phyloP scores from a whole-genome alignment of 2,329 filamentous ascomycete genomes.

The Fusarium albidum region DNA sequence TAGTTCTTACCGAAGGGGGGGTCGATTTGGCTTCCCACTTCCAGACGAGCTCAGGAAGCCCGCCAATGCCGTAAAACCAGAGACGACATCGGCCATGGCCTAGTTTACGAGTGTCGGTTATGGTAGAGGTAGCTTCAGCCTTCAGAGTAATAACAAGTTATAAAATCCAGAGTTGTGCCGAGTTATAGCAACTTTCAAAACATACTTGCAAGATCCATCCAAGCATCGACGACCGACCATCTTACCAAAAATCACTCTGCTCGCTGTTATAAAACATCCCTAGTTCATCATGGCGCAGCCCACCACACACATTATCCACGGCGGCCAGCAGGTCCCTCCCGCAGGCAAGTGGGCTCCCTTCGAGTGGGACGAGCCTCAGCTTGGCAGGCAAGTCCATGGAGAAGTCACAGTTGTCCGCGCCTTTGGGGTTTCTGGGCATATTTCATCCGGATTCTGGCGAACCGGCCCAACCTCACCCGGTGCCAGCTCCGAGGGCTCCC shows the following conservation, averaged over 20 bases:
- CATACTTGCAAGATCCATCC: background rate
- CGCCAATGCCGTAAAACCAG: background rate
- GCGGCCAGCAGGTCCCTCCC: constrained; percentile 9
- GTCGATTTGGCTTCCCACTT: background rate
- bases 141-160: background rate
- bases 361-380: constrained; percentile 13
- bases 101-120: background rate
- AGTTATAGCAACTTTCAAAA: background rate
- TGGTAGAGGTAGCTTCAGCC: background rate
- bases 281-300: constrained; percentile 7
- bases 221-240: background rate
- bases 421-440: constrained; percentile 3
- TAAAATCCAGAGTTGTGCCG: background rate
- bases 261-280: background rate
- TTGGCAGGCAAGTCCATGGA: constrained; percentile 5
- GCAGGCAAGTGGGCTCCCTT: constrained; percentile 8
- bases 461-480: constrained; percentile 1
- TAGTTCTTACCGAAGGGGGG: too few species aligned
- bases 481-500: background rate
- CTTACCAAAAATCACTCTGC: background rate
- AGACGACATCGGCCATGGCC: background rate
- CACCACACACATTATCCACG: constrained; percentile 5
- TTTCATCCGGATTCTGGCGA: constrained; percentile 10
- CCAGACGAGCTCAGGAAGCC: background rate
- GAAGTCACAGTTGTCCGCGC: constrained; percentile 2